Base-by-base conservation (phyloP, 805 yeast genomes). In the Yarrowia deformans region DNA sequence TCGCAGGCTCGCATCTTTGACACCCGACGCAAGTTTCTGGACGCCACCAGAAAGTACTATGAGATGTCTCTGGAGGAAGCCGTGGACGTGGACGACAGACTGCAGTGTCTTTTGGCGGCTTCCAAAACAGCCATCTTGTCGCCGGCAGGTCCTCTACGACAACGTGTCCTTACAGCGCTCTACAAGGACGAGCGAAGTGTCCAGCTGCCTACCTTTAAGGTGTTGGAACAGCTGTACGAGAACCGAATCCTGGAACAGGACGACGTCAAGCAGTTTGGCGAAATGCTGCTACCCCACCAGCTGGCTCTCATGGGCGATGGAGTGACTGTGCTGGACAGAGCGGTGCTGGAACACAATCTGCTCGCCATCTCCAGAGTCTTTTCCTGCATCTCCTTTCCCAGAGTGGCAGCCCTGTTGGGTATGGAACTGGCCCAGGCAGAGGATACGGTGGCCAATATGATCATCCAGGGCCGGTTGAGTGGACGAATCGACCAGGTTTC, bases 341-440 rank as follows among this genome's bases (percentile, higher is more conserved):
- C 80, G 1, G 73, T 77, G n/a, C 72, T 75, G 29, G 79, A 77
- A 64, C 80, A 77, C 69, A 77, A 77, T 67, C 73, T 77, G 37
- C 70, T 74, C 34, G 75, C 80, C 3, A 74, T 77, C 4, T 77
- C 80, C 3, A 71, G 72, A 43, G 70, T 77, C 34, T 77, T 75
- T 71, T 68, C 70, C 14, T 74, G 73, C 63, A 74, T 77, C 42
- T 70, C 74, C 18, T 66, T 76, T 52, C 52, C 69, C n/a, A 72
- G 74, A 49, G 71, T 77, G 32, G 77, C 75, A 6, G 54, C 56
- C 39, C 49, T 76, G 16, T 71, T 77, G 32, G 74, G 72, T 2
- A 72, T 77, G 23, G 71, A 72, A 13, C 66, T 56, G 7, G 70
- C 40, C n/a, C 67, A 69, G 42, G 75, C 77, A 6, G 79, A 77